Evolutionary conservation across 2,329 filamentous ascomycete species (phyloP).

Genomic region (Acephala macrosclerotiorum): DNA sequence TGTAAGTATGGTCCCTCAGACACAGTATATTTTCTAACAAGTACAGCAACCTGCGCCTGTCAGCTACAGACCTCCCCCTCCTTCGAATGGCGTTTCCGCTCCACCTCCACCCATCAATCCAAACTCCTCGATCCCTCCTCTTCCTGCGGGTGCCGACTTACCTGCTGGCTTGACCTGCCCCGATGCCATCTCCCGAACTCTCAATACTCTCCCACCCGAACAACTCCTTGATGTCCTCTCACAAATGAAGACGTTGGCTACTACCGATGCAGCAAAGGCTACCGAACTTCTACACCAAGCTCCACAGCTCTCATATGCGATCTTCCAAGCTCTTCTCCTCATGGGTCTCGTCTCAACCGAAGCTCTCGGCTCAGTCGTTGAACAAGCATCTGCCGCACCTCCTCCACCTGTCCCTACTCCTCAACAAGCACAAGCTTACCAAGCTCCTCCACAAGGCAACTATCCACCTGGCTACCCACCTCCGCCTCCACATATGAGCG

Average conservation of each 20-base stretch:
- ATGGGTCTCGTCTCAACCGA: slow-evolving; percentile 91
- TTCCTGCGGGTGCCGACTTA: slow-evolving; percentile 85
- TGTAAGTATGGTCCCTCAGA: slow-evolving; percentile 12
- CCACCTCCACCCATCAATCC: slow-evolving; percentile 41
- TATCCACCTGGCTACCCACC: slow-evolving; percentile 47
- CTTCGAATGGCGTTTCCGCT: slow-evolving; percentile 31
- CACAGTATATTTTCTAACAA: slow-evolving; percentile 19
- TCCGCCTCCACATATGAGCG: slow-evolving; percentile 48
- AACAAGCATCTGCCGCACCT: slow-evolving; percentile 54
- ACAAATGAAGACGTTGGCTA: slow-evolving; percentile 93
- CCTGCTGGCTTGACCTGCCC: slow-evolving; percentile 83
- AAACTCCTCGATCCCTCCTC: slow-evolving; percentile 71
- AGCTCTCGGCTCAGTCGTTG: slow-evolving; percentile 82
- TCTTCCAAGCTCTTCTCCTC: slow-evolving; percentile 91
- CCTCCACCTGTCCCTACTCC: slow-evolving; percentile 50
- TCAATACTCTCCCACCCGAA: slow-evolving; percentile 83
- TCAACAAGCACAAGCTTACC: slow-evolving; percentile 30
- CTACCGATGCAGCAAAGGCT: slow-evolving; percentile 80
- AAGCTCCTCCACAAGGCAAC: slow-evolving; percentile 40
- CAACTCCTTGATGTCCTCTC: slow-evolving; percentile 93
- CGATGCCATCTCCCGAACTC: slow-evolving; percentile 90
- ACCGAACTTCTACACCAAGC: slow-evolving; percentile 87
- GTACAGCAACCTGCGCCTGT: slow-evolving; percentile 40
- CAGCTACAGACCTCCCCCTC: slow-evolving; percentile 43
- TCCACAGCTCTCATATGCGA: slow-evolving; percentile 91